Evolutionary conservation across 2,329 filamentous ascomycete species (phyloP), one percentile per base, ranked within the genome.

Genomic region (Exophiala sideris): DNA sequence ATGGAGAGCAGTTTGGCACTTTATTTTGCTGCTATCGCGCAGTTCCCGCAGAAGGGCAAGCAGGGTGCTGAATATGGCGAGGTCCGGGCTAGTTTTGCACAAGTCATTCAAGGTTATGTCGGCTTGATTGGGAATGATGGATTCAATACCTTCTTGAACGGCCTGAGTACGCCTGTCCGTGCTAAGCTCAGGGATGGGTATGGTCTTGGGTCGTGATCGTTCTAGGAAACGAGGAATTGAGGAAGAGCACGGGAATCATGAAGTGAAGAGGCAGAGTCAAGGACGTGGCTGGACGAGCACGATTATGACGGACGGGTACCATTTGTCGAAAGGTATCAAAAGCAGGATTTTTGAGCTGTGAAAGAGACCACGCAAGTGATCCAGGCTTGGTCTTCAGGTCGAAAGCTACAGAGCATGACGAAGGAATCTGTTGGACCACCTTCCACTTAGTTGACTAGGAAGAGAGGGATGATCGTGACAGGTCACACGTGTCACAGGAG

Each of bases 1-100:
- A 92, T 99, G 83, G 94, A 97, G 73, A 86, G 86, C 62, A 88
- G 85, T 54, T 77, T 99, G 38, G 78, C 87, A 34, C 82, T 87
- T 52, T 95, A 94, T 73, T 95, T 99, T 70, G 81, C 79, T 48
- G 81, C 89, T 53, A 95, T 97, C 73, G 88, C 92, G 12, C 79
- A 82, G 56, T 95, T 79, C 56, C 77, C 79, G 12, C 71, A 69
- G 52, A 76, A 91, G 69, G 82, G 83, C 54, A 71, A 76, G 32
- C 81, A 86, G 60, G 80, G 82, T 59, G 85, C 85, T 67, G 79
- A 82, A 61, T 72, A 71, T 58, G 66, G 64, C 54, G 83, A 86
- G 55, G 76, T 90, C n/a, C 41, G 55, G 3, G 50, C 51, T 12
- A 83, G 85, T 36, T 95, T 95, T 71, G 84, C 89, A 67, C 83